Conservation (phyloP, 352 stramenopile genomes). For the Pythium coloratum region DNA sequence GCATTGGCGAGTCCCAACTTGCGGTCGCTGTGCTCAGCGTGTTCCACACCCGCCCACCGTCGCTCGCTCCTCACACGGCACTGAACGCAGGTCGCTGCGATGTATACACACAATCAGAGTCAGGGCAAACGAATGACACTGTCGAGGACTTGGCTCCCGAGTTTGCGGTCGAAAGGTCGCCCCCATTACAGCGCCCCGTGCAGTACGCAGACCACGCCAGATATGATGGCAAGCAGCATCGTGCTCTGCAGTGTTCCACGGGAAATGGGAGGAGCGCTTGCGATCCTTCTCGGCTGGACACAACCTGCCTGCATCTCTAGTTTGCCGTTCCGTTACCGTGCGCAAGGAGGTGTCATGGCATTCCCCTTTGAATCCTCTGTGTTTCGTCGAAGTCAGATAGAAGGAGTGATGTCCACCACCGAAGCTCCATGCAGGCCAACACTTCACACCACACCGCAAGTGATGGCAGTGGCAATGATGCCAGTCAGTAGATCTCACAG, state of each 20-base stretch:
- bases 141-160: not conserved
- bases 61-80: not conserved
- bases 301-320: not conserved
- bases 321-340: not conserved
- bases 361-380: not conserved
- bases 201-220: not conserved
- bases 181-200: not conserved
- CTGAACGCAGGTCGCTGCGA: not conserved
- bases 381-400: not conserved
- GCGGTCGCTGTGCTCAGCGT: too few species aligned
- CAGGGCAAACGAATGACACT: conserved; percentile 1
- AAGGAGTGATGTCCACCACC: too few species aligned
- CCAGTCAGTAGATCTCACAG: not conserved
- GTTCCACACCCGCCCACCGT: too few species aligned
- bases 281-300: too few species aligned
- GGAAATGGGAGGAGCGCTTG: not conserved
- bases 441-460: not conserved
- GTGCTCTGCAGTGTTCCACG: not conserved
- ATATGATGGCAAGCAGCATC: not conserved
- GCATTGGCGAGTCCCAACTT: not conserved
- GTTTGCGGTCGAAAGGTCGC: not conserved
- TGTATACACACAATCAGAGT: not conserved
- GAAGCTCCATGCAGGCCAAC: too few species aligned
- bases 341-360: not conserved
- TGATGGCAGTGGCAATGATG: not conserved